A percentile compares a stretch with the other conserved stretches of the same genome.
These are phyloP conservation scores for Perkinsus chesapeaki DNA, from an alignment of 169 alveolate genomes.

Conservation along the genomic window DNA sequence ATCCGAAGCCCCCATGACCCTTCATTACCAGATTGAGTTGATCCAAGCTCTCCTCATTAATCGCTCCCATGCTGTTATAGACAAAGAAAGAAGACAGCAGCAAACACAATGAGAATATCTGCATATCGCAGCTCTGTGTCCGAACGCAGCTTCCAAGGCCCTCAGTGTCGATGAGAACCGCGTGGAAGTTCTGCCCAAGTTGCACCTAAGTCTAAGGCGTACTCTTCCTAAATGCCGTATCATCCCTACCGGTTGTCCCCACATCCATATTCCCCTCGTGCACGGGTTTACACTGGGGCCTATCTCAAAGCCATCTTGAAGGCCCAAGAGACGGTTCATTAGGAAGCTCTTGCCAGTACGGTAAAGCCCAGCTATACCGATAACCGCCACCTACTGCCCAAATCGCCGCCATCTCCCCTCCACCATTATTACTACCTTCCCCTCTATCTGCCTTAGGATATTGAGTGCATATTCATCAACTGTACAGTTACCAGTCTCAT, in stretches of 20 bases:
- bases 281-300: conserved; percentile 65
- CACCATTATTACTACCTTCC: conserved; percentile 31
- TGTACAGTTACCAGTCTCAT: conserved; percentile 18
- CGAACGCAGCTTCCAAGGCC: conserved; percentile 64
- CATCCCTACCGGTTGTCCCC: conserved; percentile 36
- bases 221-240: background rate
- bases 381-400: conserved; percentile 11
- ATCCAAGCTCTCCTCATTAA: conserved; percentile 61
- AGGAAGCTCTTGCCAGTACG: conserved; percentile 69
- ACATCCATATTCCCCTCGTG: conserved; percentile 70
- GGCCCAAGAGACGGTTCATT: conserved; percentile 56
- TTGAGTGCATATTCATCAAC: conserved; percentile 15
- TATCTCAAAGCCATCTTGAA: conserved; percentile 54
- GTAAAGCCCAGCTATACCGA: conserved; percentile 64
- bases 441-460: conserved; percentile 18
- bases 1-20: no score
- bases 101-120: conserved; percentile 50
- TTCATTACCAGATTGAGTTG: conserved; percentile 50
- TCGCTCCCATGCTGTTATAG: conserved; percentile 58
- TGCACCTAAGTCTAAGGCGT: conserved; percentile 24
- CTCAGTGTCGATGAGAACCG: conserved; percentile 64
- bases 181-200: conserved; percentile 43
- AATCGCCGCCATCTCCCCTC: background rate
- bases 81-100: conserved; percentile 54
- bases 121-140: conserved; percentile 56